phyloP scores from a whole-genome alignment of 2,329 filamentous ascomycete species.

The Myrmaecium sp. region DNA sequence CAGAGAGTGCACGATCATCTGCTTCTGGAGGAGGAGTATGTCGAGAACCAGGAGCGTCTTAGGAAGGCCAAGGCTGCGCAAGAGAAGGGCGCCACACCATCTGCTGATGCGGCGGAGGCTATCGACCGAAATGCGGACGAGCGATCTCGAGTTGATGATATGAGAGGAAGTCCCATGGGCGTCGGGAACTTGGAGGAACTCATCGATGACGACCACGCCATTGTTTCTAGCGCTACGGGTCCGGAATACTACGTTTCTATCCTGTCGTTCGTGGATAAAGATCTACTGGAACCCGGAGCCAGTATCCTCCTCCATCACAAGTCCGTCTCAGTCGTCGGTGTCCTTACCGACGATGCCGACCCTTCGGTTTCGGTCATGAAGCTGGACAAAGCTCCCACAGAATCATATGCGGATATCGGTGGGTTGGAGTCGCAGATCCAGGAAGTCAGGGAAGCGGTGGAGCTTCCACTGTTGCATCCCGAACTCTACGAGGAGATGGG shows the following conservation, averaged over 20 bases:
- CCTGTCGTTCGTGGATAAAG: slow-evolving; percentile 99
- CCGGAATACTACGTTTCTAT: slow-evolving; percentile 99
- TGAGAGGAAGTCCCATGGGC: slow-evolving; percentile 96
- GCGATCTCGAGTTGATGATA: slow-evolving; percentile 86
- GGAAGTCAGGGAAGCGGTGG: slow-evolving; percentile 92
- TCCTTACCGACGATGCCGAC: slow-evolving; percentile 89
- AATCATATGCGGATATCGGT: slow-evolving; percentile 97
- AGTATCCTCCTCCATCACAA: slow-evolving; percentile 95
- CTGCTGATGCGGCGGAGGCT: slow-evolving; percentile 47
- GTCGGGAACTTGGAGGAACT: slow-evolving; percentile 96
- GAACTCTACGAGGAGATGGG: slow-evolving; percentile 99
- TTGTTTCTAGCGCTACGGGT: slow-evolving; percentile 91
- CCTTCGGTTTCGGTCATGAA: slow-evolving; percentile 98
- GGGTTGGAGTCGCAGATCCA: slow-evolving; percentile 91
- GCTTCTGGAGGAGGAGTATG: slow-evolving; percentile 92
- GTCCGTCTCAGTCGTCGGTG: slow-evolving; percentile 92
- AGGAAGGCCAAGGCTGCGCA: slow-evolving; percentile 74
- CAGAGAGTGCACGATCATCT: slow-evolving; percentile 97
- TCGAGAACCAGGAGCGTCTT: slow-evolving; percentile 94
- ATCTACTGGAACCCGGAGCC: slow-evolving; percentile 86
- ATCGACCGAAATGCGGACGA: slow-evolving; percentile 87
- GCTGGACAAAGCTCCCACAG: slow-evolving; percentile 93
- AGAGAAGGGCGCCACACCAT: slow-evolving; percentile 42
- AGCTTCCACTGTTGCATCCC: slow-evolving; percentile 83
- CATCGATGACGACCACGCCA: slow-evolving; percentile 98